Evolutionary conservation across 1,139 yeast species (phyloP), one percentile per base, ranked within the genome.

Genomic region (Debaryomycetaceae sp.): DNA sequence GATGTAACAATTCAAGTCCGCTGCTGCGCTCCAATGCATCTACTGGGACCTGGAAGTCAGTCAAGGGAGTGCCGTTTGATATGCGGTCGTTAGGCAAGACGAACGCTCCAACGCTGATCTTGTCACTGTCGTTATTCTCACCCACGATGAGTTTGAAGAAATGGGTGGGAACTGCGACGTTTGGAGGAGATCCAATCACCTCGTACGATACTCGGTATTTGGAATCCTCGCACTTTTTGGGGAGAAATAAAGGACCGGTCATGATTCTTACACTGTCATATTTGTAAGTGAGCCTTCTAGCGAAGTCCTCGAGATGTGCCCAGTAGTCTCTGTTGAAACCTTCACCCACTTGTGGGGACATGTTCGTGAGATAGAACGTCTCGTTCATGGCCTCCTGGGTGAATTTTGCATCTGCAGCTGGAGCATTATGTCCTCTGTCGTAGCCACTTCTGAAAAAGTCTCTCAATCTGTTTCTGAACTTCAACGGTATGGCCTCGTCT

Each of bases 371-470:
- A 49, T 72, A 79, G 53, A 92, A 92, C 0, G 98, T 94, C 61
- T 91, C 96, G 59, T 92, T 84, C 97, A 94, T 91, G 9, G 98
- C 98, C 17, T 63, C 55, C 61, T 92, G 98, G 29, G 81, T 79
- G 63, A 78, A 92, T 59, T 88, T 89, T 30, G 98, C 97, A 61
- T 92, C 87, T 0, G 98, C 98, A 5, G 98, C 98, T 2, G 99
- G 98, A 0, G 96, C 97, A 55, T 87, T 87, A 61, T 92, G 99
- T 3, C 99, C 99, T 49, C 98, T 71, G 59, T 92, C 99, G 62
- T 87, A 92, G 1, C 99, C 99, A 37, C 95, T 83, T 49, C 98
- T 78, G 70, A 91, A 91, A 61, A 85, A 92, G 63, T 94, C 98
- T 46, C 83, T 73, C 44, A 92, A 70, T 42, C 75, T 71, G 3